Conservation (phyloP, 1,139 yeast genomes). For the Ogataea hybrid region DNA sequence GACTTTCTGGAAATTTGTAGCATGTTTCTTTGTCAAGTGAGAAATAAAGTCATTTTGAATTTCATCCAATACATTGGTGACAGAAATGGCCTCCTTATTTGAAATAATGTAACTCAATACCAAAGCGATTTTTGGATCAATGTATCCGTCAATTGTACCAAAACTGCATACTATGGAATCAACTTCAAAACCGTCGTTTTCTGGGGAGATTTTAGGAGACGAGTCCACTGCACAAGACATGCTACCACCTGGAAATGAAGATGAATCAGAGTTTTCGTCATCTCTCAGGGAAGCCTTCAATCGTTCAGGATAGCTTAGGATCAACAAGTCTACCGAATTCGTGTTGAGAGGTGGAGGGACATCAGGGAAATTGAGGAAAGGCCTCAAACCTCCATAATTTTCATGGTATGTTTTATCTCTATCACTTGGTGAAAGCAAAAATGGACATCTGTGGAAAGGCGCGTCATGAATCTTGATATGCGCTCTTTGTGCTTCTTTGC, state of each 20-base stretch:
- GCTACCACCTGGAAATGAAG: constrained; percentile 4
- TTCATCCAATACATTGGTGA: constrained; percentile 56
- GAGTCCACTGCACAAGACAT: not conserved
- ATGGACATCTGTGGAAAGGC: constrained; percentile 77
- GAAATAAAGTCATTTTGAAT: constrained; percentile 62
- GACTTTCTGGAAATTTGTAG: not conserved
- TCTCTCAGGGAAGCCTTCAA: constrained; percentile 17
- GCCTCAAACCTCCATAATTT: constrained; percentile 51
- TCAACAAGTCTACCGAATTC: constrained; percentile 39
- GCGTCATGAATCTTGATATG: constrained; percentile 75
- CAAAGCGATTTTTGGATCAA: constrained; percentile 39
- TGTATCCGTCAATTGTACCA: constrained; percentile 40
- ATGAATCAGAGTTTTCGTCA: constrained; percentile 8
- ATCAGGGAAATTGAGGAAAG: constrained; percentile 64
- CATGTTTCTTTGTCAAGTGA: constrained; percentile 29
- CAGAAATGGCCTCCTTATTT: constrained; percentile 31
- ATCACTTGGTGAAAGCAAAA: constrained; percentile 53
- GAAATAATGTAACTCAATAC: constrained; percentile 35
- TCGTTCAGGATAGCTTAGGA: constrained; percentile 35
- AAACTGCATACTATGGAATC: constrained; percentile 56
- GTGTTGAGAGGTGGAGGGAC: constrained; percentile 60
- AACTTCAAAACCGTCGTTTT: constrained; percentile 38
- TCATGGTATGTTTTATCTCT: constrained; percentile 40
- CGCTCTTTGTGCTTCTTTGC: constrained; percentile 54
- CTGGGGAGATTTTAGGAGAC: not conserved